phyloP scores from a whole-genome alignment of 495 filamentous ascomycete species.

The Evernia prunastri region DNA sequence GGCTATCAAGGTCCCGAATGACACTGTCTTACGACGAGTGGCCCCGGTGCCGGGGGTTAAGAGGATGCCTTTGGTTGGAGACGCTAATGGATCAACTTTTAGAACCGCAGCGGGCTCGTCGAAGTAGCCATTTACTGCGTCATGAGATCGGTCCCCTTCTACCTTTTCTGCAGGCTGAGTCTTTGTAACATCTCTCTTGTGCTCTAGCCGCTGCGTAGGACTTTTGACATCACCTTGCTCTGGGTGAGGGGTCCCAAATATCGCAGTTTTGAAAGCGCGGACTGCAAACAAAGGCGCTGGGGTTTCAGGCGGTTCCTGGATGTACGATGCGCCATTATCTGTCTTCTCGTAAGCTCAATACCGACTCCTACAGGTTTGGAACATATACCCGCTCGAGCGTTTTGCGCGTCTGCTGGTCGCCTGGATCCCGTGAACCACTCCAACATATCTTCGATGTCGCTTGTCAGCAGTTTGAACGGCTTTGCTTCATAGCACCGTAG shows the following conservation, averaged over 20 bases:
- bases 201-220: background rate
- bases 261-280: slow-evolving; percentile 81
- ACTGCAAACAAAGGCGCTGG: slow-evolving; percentile 91
- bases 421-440: slow-evolving; percentile 36
- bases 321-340: slow-evolving; percentile 20
- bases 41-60: slow-evolving; percentile 80
- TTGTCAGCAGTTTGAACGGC: background rate
- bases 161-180: background rate
- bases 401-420: slow-evolving; percentile 10
- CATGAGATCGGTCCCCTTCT: slow-evolving; percentile 11
- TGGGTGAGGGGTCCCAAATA: slow-evolving; percentile 72
- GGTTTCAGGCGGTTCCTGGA: slow-evolving; percentile 71
- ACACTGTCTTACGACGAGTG: slow-evolving; percentile 79
- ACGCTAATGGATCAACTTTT: slow-evolving; percentile 37
- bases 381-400: slow-evolving; percentile 15
- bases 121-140: slow-evolving; percentile 21
- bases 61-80: slow-evolving; percentile 76
- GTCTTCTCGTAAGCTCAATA: background rate
- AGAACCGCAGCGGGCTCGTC: background rate
- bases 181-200: background rate
- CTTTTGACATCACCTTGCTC: slow-evolving; percentile 20
- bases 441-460: slow-evolving; percentile 26
- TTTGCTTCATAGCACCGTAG: background rate
- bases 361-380: background rate
- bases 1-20: slow-evolving; percentile 61